Percentiles rank a stretch among this genome's conserved stretches.
Conservation (phyloP, 306 rosid genomes). For the Quercus parvula region DNA sequence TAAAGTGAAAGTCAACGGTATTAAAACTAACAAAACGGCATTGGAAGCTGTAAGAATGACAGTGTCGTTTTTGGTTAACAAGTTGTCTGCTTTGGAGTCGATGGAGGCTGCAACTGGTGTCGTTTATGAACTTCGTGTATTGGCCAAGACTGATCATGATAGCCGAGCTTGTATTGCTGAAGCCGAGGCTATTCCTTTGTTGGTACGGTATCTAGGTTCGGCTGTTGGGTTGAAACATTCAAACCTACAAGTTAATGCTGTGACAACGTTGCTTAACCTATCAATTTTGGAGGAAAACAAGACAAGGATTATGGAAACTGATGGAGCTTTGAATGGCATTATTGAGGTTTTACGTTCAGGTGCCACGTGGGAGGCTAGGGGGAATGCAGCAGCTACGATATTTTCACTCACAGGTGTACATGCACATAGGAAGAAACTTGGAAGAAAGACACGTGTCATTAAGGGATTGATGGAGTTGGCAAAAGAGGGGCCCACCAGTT, state of each 20-base stretch:
- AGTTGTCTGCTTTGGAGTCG: conserved; percentile 29
- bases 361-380: conserved; percentile 89
- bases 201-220: conserved; percentile 47
- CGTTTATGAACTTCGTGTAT: conserved; percentile 74
- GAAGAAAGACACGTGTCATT: conserved; percentile 62
- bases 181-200: conserved; percentile 70
- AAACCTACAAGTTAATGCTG: conserved; percentile 75
- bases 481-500: conserved; percentile 44
- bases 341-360: conserved; percentile 62
- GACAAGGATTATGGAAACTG: conserved; percentile 65
- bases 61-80: conserved; percentile 60
- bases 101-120: conserved; percentile 47
- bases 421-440: conserved; percentile 47
- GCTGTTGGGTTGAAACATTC: conserved; percentile 27
- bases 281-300: conserved; percentile 76
- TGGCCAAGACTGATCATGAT: conserved; percentile 73
- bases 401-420: conserved; percentile 61
- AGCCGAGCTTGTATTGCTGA: conserved; percentile 79
- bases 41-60: conserved; percentile 77
- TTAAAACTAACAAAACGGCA: conserved; percentile 59
- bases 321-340: conserved; percentile 67
- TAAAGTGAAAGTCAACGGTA: conserved; percentile 31
- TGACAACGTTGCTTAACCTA: conserved; percentile 75
- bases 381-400: conserved; percentile 86
- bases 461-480: conserved; percentile 71